Evolutionary conservation across 2,329 filamentous ascomycete genomes (phyloP).

Genomic region (Trichoderma sp.): DNA sequence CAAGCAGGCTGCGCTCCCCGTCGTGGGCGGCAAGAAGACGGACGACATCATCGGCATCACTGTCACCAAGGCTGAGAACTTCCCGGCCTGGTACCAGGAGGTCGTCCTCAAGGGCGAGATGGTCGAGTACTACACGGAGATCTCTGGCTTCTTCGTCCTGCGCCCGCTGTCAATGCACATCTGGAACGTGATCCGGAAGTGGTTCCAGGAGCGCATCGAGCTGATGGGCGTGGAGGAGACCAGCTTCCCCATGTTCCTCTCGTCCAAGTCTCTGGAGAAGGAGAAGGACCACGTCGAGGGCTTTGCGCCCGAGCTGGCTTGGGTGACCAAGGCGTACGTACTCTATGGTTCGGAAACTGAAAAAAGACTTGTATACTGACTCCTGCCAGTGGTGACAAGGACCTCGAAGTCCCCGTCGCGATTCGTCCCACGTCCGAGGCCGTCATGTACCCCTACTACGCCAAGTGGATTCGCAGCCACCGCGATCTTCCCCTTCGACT

Average conservation of each 20-base stretch:
- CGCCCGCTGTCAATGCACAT: slow-evolving; percentile 70
- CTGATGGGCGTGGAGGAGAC: slow-evolving; percentile 90
- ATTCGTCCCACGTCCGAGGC: slow-evolving; percentile 71
- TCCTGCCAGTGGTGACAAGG: slow-evolving; percentile 73
- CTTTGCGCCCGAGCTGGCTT: slow-evolving; percentile 91
- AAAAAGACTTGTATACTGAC: background rate
- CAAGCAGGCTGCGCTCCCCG: slow-evolving; percentile 54
- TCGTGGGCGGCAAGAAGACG: slow-evolving; percentile 61
- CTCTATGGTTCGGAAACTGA: background rate
- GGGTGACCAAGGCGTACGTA: slow-evolving; percentile 79
- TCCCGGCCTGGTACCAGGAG: slow-evolving; percentile 96
- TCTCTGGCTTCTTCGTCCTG: slow-evolving; percentile 95
- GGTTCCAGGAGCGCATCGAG: slow-evolving; percentile 78
- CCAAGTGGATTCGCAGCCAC: slow-evolving; percentile 96
- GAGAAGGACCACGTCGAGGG: slow-evolving; percentile 98
- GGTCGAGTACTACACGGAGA: slow-evolving; percentile 93
- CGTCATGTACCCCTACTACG: slow-evolving; percentile 95
- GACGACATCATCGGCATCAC: slow-evolving; percentile 85
- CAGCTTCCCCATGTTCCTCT: slow-evolving; percentile 96
- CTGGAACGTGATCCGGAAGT: slow-evolving; percentile 66
- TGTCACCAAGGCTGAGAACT: slow-evolving; percentile 80
- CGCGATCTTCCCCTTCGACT: slow-evolving; percentile 90
- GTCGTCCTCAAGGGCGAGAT: slow-evolving; percentile 95
- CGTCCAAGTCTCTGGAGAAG: slow-evolving; percentile 79
- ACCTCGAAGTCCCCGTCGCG: slow-evolving; percentile 78